Evolutionary conservation across 306 rosid species (phyloP).

Genomic region (Sophora flavescens): DNA sequence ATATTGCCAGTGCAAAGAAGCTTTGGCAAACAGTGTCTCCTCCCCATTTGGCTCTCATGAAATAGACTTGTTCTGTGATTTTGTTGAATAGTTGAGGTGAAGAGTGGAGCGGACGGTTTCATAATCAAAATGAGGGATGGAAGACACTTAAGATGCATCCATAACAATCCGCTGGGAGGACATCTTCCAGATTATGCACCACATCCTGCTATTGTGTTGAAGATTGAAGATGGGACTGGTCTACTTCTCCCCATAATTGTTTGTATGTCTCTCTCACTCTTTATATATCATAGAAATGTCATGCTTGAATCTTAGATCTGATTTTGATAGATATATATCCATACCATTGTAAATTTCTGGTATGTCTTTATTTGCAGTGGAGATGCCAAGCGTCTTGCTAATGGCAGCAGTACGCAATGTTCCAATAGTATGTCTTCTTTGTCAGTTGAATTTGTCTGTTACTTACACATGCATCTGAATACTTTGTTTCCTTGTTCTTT

Average conservation of each 20-base stretch:
- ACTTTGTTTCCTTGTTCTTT: conserved; percentile 11
- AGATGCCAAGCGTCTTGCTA: conserved; percentile 92
- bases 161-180: conserved; percentile 96
- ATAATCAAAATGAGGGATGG: conserved; percentile 98
- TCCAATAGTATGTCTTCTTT: conserved; percentile 72
- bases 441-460: conserved; percentile 30
- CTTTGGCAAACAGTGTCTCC: conserved; percentile 32
- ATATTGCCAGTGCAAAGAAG: conserved; percentile 41
- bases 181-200: conserved; percentile 97
- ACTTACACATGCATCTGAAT: background rate
- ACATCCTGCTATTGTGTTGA: conserved; percentile 96
- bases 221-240: conserved; percentile 98
- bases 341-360: conserved; percentile 38
- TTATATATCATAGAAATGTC: background rate
- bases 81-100: conserved; percentile 88
- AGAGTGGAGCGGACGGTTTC: conserved; percentile 95
- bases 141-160: conserved; percentile 85
- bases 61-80: conserved; percentile 43
- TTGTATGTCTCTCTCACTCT: conserved; percentile 65
- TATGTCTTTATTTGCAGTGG: conserved; percentile 74
- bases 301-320: conserved; percentile 21
- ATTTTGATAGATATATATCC: conserved; percentile 34
- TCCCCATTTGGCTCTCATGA: conserved; percentile 36
- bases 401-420: conserved; percentile 96
- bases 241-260: conserved; percentile 98